phyloP scores from a whole-genome alignment of 352 stramenopile species.

The Peronospora destructor region DNA sequence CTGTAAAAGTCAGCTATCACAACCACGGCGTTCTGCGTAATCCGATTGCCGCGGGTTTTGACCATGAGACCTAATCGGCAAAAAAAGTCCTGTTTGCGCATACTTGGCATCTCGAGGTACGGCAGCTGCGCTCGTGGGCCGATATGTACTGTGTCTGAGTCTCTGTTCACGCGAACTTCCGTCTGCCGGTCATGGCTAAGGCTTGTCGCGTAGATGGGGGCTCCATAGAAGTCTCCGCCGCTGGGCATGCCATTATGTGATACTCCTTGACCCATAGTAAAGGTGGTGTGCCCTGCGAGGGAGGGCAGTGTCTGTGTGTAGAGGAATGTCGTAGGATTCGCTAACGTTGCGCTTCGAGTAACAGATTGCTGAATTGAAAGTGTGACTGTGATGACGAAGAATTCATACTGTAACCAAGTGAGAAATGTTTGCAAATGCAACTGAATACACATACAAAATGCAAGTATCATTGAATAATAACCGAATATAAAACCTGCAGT shows the following conservation, averaged over 20 bases:
- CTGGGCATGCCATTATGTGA: slow-evolving; percentile 53
- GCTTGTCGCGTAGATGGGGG: slow-evolving; percentile 76
- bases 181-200: slow-evolving; percentile 83
- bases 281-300: neutral
- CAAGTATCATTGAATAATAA: slow-evolving; percentile 4
- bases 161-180: slow-evolving; percentile 62
- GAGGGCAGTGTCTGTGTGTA: neutral
- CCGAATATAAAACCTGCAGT: slow-evolving; percentile 4
- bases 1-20: slow-evolving; percentile 76
- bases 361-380: slow-evolving; percentile 10
- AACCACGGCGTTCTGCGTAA: slow-evolving; percentile 81
- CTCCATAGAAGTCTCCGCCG: slow-evolving; percentile 74
- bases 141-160: slow-evolving; percentile 61
- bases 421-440: slow-evolving; percentile 27
- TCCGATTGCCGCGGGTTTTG: slow-evolving; percentile 74
- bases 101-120: slow-evolving; percentile 50
- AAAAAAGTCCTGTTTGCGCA: slow-evolving; percentile 70
- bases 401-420: slow-evolving; percentile 22
- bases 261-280: slow-evolving; percentile 53
- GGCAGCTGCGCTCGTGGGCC: slow-evolving; percentile 59
- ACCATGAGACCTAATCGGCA: slow-evolving; percentile 71
- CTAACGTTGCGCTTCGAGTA: slow-evolving; percentile 4
- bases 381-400: slow-evolving; percentile 11
- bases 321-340: neutral
- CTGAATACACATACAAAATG: slow-evolving; percentile 18